These are phyloP conservation scores for Boletus reticuloceps DNA, from an alignment of 768 basidiomycete species.

Conservation along the genomic window DNA sequence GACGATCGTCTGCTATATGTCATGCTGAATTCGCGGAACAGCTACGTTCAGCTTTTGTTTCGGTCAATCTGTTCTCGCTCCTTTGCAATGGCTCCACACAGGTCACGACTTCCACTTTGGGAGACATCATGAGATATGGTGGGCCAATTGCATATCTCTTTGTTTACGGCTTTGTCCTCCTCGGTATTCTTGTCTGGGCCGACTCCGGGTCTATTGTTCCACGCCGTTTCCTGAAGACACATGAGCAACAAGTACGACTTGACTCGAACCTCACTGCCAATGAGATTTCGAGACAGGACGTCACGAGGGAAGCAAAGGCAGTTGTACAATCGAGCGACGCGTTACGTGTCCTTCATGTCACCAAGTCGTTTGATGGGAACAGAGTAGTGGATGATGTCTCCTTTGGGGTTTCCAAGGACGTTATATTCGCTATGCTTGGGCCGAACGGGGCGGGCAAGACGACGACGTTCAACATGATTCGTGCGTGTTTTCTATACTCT, in stretches of 20 bases:
- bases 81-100: constrained; percentile 57
- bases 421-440: constrained; percentile 70
- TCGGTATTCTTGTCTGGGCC: constrained; percentile 64
- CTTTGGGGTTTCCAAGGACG: constrained; percentile 60
- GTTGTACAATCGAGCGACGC: constrained; percentile 51
- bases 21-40: constrained; percentile 23
- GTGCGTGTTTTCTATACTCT: constrained; percentile 37
- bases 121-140: constrained; percentile 59
- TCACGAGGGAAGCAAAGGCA: constrained; percentile 49
- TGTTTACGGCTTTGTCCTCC: constrained; percentile 53
- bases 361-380: constrained; percentile 55
- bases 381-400: constrained; percentile 73
- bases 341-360: constrained; percentile 55
- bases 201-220: constrained; percentile 64
- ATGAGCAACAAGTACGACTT: constrained; percentile 10
- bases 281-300: no score
- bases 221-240: constrained; percentile 32
- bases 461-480: constrained; percentile 78
- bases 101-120: constrained; percentile 47
- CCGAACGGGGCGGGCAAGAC: constrained; percentile 87
- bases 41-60: constrained; percentile 70
- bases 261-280: constrained; percentile 12
- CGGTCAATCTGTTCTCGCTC: constrained; percentile 73
- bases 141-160: constrained; percentile 76
- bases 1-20: neutral